Evolutionary conservation across 352 stramenopile species (phyloP).

Genomic region (Globisporangium cylindrosporum): DNA sequence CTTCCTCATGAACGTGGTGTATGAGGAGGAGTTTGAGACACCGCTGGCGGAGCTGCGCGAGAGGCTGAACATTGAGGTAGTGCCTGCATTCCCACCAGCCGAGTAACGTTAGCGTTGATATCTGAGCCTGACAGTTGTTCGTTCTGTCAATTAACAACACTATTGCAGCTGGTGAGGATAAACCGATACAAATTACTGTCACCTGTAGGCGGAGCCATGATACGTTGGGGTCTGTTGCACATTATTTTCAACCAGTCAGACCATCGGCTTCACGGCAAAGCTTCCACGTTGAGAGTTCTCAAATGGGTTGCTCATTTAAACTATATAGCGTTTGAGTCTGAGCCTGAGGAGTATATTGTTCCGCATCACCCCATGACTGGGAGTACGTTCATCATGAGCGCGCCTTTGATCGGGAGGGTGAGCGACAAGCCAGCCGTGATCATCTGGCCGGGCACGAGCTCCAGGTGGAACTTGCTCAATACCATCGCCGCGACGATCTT

Average conservation of each 20-base stretch:
- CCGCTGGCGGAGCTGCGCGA: slow-evolving; percentile 84
- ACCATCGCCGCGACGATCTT: slow-evolving; percentile 33
- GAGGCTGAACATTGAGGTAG: slow-evolving; percentile 47
- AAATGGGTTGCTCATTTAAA: too few relatives aligned
- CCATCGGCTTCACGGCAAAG: too few relatives aligned
- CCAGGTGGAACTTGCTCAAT: slow-evolving; percentile 32
- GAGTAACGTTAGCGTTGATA: not conserved
- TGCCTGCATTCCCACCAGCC: slow-evolving; percentile 20
- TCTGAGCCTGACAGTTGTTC: not conserved
- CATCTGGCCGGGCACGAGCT: slow-evolving; percentile 23
- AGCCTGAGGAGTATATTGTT: too few relatives aligned
- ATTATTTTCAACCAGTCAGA: too few relatives aligned
- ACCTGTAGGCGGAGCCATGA: too few relatives aligned
- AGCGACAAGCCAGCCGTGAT: slow-evolving; percentile 32
- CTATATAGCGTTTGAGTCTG: too few relatives aligned
- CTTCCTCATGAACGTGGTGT: slow-evolving; percentile 93
- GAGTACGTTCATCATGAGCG: slow-evolving; percentile 17
- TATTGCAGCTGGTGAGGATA: too few relatives aligned
- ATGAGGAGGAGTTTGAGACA: slow-evolving; percentile 94
- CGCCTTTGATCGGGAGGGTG: slow-evolving; percentile 33
- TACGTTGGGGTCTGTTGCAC: too few relatives aligned
- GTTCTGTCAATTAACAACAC: too few relatives aligned
- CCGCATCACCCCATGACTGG: not conserved
- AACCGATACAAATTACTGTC: too few relatives aligned
- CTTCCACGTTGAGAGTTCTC: too few relatives aligned